Evolutionary conservation across 2,329 filamentous ascomycete species (phyloP).

Genomic region (Pseudonectria foliicola): DNA sequence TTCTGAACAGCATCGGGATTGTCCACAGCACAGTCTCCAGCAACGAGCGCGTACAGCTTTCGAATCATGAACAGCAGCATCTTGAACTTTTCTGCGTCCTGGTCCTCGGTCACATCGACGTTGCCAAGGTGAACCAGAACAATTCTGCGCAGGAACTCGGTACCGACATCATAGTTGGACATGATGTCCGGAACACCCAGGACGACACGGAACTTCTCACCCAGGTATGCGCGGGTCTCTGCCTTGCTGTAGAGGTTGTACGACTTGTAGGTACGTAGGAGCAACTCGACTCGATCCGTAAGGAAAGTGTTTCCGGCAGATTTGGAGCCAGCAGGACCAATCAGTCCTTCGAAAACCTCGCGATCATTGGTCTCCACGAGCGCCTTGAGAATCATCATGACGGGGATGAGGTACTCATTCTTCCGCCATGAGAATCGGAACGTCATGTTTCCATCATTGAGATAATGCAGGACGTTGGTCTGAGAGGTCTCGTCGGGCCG

Average conservation of each 20-base stretch:
- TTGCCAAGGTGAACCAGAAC: slow-evolving; percentile 89
- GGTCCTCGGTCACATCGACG: slow-evolving; percentile 70
- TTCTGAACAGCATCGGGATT: slow-evolving; percentile 96
- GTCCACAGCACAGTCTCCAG: slow-evolving; percentile 86
- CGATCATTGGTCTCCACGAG: slow-evolving; percentile 92
- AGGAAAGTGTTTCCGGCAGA: slow-evolving; percentile 84
- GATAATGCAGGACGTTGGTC: slow-evolving; percentile 93
- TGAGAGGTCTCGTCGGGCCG: slow-evolving; percentile 97
- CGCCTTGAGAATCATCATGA: slow-evolving; percentile 95
- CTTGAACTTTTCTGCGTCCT: slow-evolving; percentile 88
- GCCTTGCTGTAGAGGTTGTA: slow-evolving; percentile 77
- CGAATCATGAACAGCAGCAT: slow-evolving; percentile 93
- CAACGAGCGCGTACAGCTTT: slow-evolving; percentile 88
- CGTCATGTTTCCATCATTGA: slow-evolving; percentile 91
- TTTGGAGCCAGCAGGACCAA: slow-evolving; percentile 69
- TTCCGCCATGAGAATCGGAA: slow-evolving; percentile 98
- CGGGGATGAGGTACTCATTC: slow-evolving; percentile 90
- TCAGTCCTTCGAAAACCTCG: slow-evolving; percentile 90
- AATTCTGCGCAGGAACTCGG: slow-evolving; percentile 83
- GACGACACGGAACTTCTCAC: slow-evolving; percentile 84
- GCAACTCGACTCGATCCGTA: slow-evolving; percentile 85
- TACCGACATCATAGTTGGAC: slow-evolving; percentile 81
- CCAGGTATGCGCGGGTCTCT: slow-evolving; percentile 79
- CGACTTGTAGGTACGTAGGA: slow-evolving; percentile 87
- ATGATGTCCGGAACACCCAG: slow-evolving; percentile 77